Evolutionary conservation across 2,329 filamentous ascomycete species (phyloP).

Genomic region (Sporothrix sp.): DNA sequence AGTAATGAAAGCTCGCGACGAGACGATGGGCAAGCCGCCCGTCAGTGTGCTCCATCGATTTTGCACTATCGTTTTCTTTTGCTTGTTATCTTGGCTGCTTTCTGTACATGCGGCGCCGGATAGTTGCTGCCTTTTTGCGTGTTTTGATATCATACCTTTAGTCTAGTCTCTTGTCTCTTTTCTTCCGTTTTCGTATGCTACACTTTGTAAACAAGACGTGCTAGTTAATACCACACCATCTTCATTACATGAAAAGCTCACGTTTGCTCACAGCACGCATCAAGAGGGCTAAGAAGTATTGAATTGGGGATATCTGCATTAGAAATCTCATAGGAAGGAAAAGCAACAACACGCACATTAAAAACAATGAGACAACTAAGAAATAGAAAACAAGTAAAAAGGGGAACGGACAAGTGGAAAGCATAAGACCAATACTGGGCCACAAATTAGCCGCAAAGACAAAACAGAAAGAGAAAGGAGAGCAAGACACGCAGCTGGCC

Average conservation of each 20-base stretch:
- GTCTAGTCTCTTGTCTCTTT: neutral
- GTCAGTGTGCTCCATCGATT: too few relatives aligned
- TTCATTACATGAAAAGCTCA: neutral
- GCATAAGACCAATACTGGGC: conserved; percentile 1
- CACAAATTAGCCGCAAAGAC: conserved; percentile 6
- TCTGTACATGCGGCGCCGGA: too few relatives aligned
- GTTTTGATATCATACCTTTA: too few relatives aligned
- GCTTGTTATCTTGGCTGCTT: too few relatives aligned
- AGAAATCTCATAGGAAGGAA: conserved; percentile 46
- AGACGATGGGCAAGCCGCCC: neutral
- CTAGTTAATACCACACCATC: neutral
- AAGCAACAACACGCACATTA: conserved; percentile 15
- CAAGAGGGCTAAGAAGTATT: conserved; percentile 12
- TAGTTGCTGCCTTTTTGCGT: too few relatives aligned
- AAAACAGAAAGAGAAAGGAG: neutral
- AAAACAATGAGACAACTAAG: conserved; percentile 9
- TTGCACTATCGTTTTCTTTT: too few relatives aligned
- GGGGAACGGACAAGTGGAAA: conserved; percentile 1
- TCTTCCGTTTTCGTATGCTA: too few relatives aligned
- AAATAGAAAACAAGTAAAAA: conserved; percentile 11
- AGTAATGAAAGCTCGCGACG: too few relatives aligned
- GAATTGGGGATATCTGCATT: conserved; percentile 47
- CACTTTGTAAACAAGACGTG: neutral
- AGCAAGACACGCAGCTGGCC: neutral
- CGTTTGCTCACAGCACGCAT: too few relatives aligned